These are phyloP conservation scores for Cryptococcus hybrid DNA, from an alignment of 1,284 basidiomycete species.

Conservation along the genomic window DNA sequence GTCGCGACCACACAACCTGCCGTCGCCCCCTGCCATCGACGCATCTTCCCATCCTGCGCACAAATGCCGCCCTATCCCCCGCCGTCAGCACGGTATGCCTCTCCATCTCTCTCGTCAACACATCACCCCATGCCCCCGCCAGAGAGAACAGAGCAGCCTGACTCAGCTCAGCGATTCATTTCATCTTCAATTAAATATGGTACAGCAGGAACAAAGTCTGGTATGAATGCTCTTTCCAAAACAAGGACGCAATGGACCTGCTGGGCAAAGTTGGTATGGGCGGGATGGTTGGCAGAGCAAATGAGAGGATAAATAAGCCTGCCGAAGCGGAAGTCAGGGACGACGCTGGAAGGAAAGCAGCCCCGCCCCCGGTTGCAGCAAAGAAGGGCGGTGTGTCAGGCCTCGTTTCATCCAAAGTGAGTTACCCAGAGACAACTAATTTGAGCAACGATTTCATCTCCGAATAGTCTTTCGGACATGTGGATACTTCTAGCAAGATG, in stretches of 20 bases:
- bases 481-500: constrained; percentile 32
- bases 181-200: constrained; percentile 26
- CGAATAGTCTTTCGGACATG: constrained; percentile 31
- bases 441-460: neutral
- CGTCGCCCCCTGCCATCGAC: neutral
- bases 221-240: constrained; percentile 24
- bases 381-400: constrained; percentile 26
- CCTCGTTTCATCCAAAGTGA: constrained; percentile 20
- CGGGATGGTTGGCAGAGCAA: constrained; percentile 23
- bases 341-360: constrained; percentile 2
- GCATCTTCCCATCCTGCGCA: constrained; percentile 2
- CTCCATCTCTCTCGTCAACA: constrained; percentile 1
- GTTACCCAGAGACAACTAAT: neutral
- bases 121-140: neutral
- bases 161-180: constrained; percentile 27
- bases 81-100: neutral
- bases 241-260: constrained; percentile 28
- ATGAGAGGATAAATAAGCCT: constrained; percentile 15
- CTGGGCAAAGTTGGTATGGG: constrained; percentile 27
- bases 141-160: constrained; percentile 8
- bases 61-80: constrained; percentile 3
- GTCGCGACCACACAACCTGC: constrained; percentile 31
- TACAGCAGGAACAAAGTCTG: constrained; percentile 18
- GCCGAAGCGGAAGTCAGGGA: neutral
- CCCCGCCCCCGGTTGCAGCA: constrained; percentile 14